A percentile compares a stretch with the other conserved stretches of the same genome.
phyloP scores from a whole-genome alignment of 129 eudicot species.

The Logfia minima region DNA sequence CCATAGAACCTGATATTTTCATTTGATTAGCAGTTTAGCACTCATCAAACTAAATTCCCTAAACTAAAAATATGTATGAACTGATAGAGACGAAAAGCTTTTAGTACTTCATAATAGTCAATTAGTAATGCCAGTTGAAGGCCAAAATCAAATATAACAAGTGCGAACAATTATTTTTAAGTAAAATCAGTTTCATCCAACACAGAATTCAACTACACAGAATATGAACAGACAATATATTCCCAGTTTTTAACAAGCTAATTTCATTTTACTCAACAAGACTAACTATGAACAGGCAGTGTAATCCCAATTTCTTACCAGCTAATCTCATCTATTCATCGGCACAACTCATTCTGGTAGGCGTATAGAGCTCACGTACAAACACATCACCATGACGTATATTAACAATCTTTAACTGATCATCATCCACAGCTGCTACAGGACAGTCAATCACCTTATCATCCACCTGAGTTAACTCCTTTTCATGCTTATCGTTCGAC shows the following conservation, averaged over 20 bases:
- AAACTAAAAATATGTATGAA: neutral
- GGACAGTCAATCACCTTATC: conserved; percentile 32
- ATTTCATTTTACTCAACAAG: conserved; percentile 6
- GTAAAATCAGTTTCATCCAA: neutral
- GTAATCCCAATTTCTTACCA: neutral
- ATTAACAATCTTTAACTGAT: conserved; percentile 17
- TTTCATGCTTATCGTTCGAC: neutral
- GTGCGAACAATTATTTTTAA: neutral
- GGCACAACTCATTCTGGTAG: conserved; percentile 21
- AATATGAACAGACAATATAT: neutral
- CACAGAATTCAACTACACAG: neutral
- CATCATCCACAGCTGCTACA: conserved; percentile 3
- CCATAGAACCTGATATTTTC: too few species aligned
- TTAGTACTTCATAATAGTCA: neutral
- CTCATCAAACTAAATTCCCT: too few species aligned
- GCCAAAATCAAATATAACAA: neutral
- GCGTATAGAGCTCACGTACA: conserved; percentile 29
- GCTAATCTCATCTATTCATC: conserved; percentile 13
- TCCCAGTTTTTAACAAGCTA: neutral
- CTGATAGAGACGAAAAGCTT: neutral
- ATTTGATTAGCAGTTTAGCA: too few species aligned
- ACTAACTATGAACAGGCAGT: conserved; percentile 2
- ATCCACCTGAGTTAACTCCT: conserved; percentile 25
- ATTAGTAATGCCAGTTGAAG: neutral
- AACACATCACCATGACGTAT: conserved; percentile 15